Evolutionary conservation across 345 rosid genomes (phyloP).

Genomic region (Passiflora organensis): DNA sequence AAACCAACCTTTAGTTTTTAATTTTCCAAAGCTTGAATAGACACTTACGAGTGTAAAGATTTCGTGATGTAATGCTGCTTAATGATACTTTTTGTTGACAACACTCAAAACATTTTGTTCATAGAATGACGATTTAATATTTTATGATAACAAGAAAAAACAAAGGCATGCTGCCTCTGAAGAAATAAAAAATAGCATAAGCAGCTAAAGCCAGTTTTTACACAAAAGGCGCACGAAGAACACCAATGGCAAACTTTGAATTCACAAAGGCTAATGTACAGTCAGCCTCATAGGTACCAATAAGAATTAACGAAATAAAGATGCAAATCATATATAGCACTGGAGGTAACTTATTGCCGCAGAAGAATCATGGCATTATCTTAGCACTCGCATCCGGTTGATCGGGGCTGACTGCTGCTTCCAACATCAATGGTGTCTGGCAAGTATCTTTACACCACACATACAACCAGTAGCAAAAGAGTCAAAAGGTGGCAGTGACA

Average conservation of each 20-base stretch:
- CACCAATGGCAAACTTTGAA: slow-evolving; percentile 15
- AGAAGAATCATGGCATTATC: slow-evolving; percentile 8
- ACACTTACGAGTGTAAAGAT: not conserved
- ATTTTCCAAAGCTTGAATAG: too few species aligned
- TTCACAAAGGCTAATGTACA: slow-evolving; percentile 38
- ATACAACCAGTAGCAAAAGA: slow-evolving; percentile 7
- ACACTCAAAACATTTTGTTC: not conserved
- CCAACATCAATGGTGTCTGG: slow-evolving; percentile 74
- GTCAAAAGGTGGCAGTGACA: slow-evolving; percentile 1
- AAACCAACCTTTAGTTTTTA: too few species aligned
- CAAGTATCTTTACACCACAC: slow-evolving; percentile 41
- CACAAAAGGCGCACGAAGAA: slow-evolving; percentile 8
- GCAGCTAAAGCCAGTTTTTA: slow-evolving; percentile 12
- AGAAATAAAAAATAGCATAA: slow-evolving; percentile 15
- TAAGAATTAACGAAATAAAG: slow-evolving; percentile 10
- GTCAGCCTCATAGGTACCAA: slow-evolving; percentile 17
- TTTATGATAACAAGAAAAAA: not conserved
- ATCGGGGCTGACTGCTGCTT: slow-evolving; percentile 50
- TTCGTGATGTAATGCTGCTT: not conserved
- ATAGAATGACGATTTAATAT: not conserved
- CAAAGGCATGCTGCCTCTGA: not conserved
- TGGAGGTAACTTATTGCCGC: slow-evolving; percentile 10
- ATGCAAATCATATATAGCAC: slow-evolving; percentile 17
- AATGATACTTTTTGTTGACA: not conserved
- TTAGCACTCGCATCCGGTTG: slow-evolving; percentile 57